phyloP scores from a whole-genome alignment of 2,329 filamentous ascomycete species.

The Aureobasidium sp. region DNA sequence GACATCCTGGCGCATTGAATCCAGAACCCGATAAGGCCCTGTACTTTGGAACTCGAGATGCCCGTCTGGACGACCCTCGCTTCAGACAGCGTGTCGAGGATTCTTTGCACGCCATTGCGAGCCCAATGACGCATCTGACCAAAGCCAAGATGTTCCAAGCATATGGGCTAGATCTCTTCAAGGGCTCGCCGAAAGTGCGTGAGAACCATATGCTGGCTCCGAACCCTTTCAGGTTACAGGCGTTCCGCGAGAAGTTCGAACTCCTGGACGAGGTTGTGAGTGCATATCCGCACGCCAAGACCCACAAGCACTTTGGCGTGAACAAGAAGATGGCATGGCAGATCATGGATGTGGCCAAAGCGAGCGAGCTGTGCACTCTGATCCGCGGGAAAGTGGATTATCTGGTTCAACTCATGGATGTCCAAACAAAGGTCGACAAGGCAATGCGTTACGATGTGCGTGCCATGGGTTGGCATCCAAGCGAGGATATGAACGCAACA shows the following conservation, averaged over 20 bases:
- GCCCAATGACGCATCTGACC: constrained; percentile 33
- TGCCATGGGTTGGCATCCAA: constrained; percentile 42
- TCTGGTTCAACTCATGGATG: constrained; percentile 37
- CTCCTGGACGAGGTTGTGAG: constrained; percentile 34
- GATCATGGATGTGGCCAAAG: constrained; percentile 36
- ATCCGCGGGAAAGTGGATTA: constrained; percentile 38
- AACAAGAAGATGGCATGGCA: constrained; percentile 31
- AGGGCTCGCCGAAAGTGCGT: constrained; percentile 38
- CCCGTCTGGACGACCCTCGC: constrained; percentile 35
- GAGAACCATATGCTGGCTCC: constrained; percentile 24
- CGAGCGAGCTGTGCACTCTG: constrained; percentile 35
- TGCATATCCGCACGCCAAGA: constrained; percentile 7
- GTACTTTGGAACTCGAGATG: constrained; percentile 38
- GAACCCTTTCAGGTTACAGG: constrained; percentile 31
- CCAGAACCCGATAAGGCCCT: constrained; percentile 39
- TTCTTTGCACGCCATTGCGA: constrained; percentile 39
- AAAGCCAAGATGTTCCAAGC: constrained; percentile 40
- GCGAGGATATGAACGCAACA: constrained; percentile 26
- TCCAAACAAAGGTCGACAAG: constrained; percentile 39
- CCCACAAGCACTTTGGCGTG: not conserved
- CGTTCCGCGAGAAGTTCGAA: constrained; percentile 39
- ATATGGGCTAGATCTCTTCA: constrained; percentile 33
- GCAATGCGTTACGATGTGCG: constrained; percentile 40
- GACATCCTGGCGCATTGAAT: constrained; percentile 37
- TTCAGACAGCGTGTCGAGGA: constrained; percentile 34